Base-by-base conservation (phyloP, 2,329 filamentous ascomycete species). In the Penicillium glabrum region DNA sequence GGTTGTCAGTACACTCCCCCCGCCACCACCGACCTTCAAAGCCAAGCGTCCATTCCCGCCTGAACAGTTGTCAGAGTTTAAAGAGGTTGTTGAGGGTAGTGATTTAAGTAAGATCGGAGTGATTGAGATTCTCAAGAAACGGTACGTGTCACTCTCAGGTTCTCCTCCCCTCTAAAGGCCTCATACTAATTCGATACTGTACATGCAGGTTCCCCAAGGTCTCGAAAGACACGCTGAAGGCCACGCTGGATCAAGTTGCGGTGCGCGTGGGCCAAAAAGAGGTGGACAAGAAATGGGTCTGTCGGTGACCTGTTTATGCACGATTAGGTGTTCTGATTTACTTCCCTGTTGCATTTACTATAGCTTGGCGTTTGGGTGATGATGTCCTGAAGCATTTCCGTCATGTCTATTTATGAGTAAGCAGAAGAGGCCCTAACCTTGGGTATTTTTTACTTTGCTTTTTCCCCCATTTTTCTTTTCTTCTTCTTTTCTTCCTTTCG, bases 61-160 rank as follows among this genome's bases (percentile, higher is more conserved):
- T 1, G 85, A 89, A 10, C 78, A 86, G 43, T 71, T 91, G 31
- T 77, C 79, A 1, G 83, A 87, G 11, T 91, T 96, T 73, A 92
- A 88, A 71, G 77, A 81, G 29, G 85, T 85, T 1, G 81, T 96
- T n/a, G 75, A 86, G 49, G 89, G 86, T 19, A 89, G 85, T 60
- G 83, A 89, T 74, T 78, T 91, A 48, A 89, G 85, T 39, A 95
- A 95, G 75, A 74, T 86, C 1, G 90, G 89, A 8, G 76, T 95
- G 64, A 80, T 91, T 9, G 90, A 93, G 72, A 81, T 89, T 5
- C 73, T 96, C 58, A 90, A 91, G 73, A 87, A 89, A 69, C 82
- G 85, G 78, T 84, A 73, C 58, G 78, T 60, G 49, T 39, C 29
- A 23, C 16, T 41, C 3, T 3, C 19, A 10, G n/a, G 5, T 5